Percentiles rank a stretch among this genome's conserved stretches.
phyloP scores from a whole-genome alignment of 306 rosid genomes.

The Vigna trinervia region DNA sequence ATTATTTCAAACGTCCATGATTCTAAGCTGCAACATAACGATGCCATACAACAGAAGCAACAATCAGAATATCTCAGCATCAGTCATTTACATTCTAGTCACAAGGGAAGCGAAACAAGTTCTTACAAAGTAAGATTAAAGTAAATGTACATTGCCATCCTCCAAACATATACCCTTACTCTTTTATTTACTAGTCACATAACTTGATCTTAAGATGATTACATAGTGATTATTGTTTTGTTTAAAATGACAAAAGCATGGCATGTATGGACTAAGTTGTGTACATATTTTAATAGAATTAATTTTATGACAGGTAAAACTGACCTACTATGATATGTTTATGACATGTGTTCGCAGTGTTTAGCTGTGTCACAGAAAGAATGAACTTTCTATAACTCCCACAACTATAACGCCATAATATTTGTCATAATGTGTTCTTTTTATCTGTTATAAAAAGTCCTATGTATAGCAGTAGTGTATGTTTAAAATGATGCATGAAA shows the following conservation, averaged over 20 bases:
- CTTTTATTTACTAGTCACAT: not conserved
- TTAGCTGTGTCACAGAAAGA: too few relatives aligned
- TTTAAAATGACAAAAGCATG: not conserved
- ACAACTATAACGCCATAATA: too few relatives aligned
- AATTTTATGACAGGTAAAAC: not conserved
- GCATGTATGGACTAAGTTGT: not conserved
- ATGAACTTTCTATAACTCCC: too few relatives aligned
- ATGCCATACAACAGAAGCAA: not conserved
- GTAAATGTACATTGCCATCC: not conserved
- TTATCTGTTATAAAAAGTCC: too few relatives aligned
- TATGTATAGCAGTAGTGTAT: too few relatives aligned
- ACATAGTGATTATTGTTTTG: too few relatives aligned
- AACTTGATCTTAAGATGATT: not conserved
- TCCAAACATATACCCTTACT: not conserved
- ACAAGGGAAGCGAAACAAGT: too few relatives aligned
- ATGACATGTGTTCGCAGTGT: too few relatives aligned
- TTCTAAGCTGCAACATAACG: slow-evolving; percentile 59
- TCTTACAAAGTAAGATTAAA: not conserved
- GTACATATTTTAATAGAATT: not conserved
- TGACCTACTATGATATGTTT: too few relatives aligned
- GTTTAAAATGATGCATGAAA: not conserved
- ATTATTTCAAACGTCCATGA: slow-evolving; percentile 66
- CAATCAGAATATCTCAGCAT: slow-evolving; percentile 7
- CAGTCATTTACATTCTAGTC: not conserved
- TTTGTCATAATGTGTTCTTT: too few relatives aligned